These are phyloP conservation scores for Cenococcum geophilum DNA, from an alignment of 495 filamentous ascomycete species.

Conservation along the genomic window DNA sequence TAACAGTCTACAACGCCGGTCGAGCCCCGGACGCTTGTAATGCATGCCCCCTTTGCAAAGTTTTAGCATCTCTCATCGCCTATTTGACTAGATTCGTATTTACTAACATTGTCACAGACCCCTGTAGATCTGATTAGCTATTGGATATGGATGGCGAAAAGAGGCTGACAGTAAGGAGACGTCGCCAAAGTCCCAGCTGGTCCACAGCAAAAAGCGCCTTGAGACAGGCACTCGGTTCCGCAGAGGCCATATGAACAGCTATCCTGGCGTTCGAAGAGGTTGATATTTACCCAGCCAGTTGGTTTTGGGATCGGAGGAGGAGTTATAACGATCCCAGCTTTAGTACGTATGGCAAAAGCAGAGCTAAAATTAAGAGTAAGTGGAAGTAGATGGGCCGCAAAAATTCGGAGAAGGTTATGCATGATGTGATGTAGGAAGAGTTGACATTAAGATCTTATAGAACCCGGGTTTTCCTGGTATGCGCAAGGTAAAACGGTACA, in stretches of 20 bases:
- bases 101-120: constrained; percentile 23
- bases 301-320: constrained; percentile 7
- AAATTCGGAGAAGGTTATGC: neutral
- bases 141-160: neutral
- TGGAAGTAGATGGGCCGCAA: neutral
- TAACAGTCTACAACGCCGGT: constrained; percentile 25
- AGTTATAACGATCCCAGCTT: constrained; percentile 12
- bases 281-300: constrained; percentile 8
- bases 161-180: constrained; percentile 14
- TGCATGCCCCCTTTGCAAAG: constrained; percentile 18
- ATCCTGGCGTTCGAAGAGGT: constrained; percentile 11
- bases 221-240: constrained; percentile 14
- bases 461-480: neutral
- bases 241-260: constrained; percentile 17
- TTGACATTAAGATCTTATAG: neutral
- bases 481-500: neutral
- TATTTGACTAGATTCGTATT: neutral
- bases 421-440: neutral
- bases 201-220: constrained; percentile 25
- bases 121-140: constrained; percentile 6
- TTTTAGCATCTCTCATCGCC: neutral
- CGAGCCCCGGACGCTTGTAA: constrained; percentile 17
- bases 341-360: neutral
- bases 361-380: neutral
- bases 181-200: constrained; percentile 19